Evolutionary conservation across 495 filamentous ascomycete species (phyloP), one percentile per base, ranked within the genome.

Genomic region (Trichoderma virens): DNA sequence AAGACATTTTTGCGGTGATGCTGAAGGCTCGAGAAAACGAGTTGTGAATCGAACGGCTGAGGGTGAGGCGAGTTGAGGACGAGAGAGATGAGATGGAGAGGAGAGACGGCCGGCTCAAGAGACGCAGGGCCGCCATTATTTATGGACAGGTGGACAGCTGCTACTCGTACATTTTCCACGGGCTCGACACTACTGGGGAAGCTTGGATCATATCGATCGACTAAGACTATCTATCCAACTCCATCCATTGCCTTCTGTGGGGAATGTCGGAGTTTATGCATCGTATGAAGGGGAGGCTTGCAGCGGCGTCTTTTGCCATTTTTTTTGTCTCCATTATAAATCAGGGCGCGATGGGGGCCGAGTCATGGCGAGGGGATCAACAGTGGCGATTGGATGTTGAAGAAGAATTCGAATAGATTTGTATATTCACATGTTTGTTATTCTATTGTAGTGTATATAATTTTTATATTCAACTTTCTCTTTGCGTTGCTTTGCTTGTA

Each of bases 1-100:
- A 47, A 39, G 62, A 63, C 62, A 63, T 63, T 13, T 20, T 63
- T 34, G 31, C 28, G 59, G 35, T 38, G 31, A 25, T 61, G n/a
- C 59, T 61, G 27, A 61, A 56, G 9, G 9, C 13, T 56, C 51
- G 51, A 5, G 23, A 23, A 6, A 7, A n/a, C 7, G 18, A 23
- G n/a, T 20, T 47, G 43, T 20, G 32, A 35, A 35, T 35, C 32
- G 32, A 35, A 11, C 11, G 32, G 43, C 43, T 18, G 43, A 20
- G 38, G 38, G 13, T 41, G 38, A 51, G 45, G 25, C 51, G 51
- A 56, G 25, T 56, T 16, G 51, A 56, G 51, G 20, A 28, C 8
- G 51, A 27, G 25, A 13, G 51, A 27, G 51, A 14, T 2, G 51
- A 56, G 27, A 30, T 56, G 51, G 51, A 27, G 23, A 56, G 51